Base-by-base conservation (phyloP, 1,139 yeast genomes). In the Maudiozyma humilis region DNA sequence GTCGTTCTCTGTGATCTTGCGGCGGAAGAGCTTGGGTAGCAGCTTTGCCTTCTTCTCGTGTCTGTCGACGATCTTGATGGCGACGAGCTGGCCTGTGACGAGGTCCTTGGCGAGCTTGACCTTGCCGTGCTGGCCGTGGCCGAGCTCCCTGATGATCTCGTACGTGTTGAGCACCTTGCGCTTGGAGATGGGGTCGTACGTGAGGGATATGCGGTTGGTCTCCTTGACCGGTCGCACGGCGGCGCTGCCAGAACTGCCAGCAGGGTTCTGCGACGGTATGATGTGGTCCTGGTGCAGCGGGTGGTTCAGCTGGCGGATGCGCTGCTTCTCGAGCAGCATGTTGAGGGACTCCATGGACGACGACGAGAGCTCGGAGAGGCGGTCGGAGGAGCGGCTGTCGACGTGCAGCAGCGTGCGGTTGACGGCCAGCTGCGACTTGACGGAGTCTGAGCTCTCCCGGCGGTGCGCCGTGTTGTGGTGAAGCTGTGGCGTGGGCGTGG, bases 121-220 rank as follows among this genome's bases (percentile, higher is more conserved):
- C 63, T 88, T 89, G 15, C 99, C 98, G 64, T 91, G 98, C 63
- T 91, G 96, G 12, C 99, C 99, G 41, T 86, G 74, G 3, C 99
- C 99, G 32, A 93, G 72, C 64, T 91, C 97, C 37, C 75, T 71
- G 33, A 89, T 68, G 34, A 93, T 85, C 63, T 91, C 98, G 60
- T 91, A 93, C 0, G 95, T 82, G 65, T 93, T 93, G 49, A 93
- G 72, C 25, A 84, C 80, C 61, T 89, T 85, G 42, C 95, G 76
- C 48, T 84, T 82, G 2, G 86, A 81, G 3, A 84, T 75, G 0
- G 97, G 97, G 62, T 91, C 96, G 62, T 85, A 88, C 53, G 88
- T 95, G 41, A 91, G 73, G 39, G 75, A 78, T 5, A 93, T 88
- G 48, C 76, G 76, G 49, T 77, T 81, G 0, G 97, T 89, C 63